Base-by-base conservation (phyloP, 768 basidiomycete genomes). In the Dentipellis fragilis region DNA sequence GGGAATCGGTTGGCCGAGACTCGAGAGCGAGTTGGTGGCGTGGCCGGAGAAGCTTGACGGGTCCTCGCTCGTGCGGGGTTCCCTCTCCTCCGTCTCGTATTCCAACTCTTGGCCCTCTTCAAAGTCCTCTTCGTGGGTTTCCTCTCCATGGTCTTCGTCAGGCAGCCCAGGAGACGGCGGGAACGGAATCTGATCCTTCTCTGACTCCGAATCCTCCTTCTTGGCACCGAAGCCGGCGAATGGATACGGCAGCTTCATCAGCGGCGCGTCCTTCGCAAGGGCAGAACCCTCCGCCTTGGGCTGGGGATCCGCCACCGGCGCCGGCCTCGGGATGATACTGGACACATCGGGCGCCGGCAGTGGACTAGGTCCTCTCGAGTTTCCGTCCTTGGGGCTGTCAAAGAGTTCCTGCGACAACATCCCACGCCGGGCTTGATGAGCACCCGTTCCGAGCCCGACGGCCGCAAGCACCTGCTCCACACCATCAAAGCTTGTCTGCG, bases 1-100 rank as follows among this genome's bases (percentile, higher is more conserved):
- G 36, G 72, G 68, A 52, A 92, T 75, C 1, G 88, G 89, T 21
- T 86, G 84, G 2, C 90, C 90, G 5, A 93, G 78, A 58, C 85
- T 88, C 3, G 89, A 92, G 83, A 93, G 83, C 8, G 90, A 92
- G 17, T 62, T 62, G 23, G 58, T 57, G 2, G 59, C 60, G 29
- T 56, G 60, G 2, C 82, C 87, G 0, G 88, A 89, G 4, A 80
- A 85, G 16, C 82, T 78, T 0, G 84, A 83, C 34, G 67, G 70
- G 42, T 74, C 75, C 47, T 75, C 77, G 52, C 72, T 72, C 45
- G 70, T 71, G 29, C 58, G 60, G 7, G 56, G 60, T 42, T 67
- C 70, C 4, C 40, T 59, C 21, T 70, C 73, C 21, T 67, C 72
- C 12, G 63, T 69, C 1, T 60, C 70, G 11, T 65, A 71, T 3